These are phyloP conservation scores for Sporodiniella umbellata DNA, from an alignment of 371 early-diverging fungal genomes.

Conservation along the genomic window DNA sequence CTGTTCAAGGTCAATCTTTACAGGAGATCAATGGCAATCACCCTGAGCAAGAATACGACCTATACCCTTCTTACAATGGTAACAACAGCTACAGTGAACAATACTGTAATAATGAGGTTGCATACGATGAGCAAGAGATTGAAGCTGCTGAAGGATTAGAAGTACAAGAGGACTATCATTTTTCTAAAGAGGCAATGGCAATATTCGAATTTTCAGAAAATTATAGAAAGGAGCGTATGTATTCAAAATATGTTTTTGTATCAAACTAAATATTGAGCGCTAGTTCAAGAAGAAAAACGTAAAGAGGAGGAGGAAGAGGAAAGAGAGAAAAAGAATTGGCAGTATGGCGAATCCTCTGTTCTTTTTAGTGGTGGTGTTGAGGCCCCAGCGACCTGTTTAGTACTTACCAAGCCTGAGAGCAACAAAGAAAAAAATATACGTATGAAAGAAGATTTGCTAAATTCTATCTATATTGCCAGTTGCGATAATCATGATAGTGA, in stretches of 20 bases:
- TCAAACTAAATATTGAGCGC: background rate
- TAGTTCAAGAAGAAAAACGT: constrained; percentile 6
- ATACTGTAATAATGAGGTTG: too few species aligned
- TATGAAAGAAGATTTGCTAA: constrained; percentile 27
- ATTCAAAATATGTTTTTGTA: background rate
- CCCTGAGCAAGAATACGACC: background rate
- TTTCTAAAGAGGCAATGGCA: constrained; percentile 35
- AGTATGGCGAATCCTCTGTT: constrained; percentile 24
- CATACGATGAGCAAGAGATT: too few species aligned
- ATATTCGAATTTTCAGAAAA: constrained; percentile 42
- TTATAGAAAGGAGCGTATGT: constrained; percentile 26
- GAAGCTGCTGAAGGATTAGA: background rate
- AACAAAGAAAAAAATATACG: constrained; percentile 1
- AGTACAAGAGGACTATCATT: constrained; percentile 4
- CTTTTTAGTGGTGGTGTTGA: constrained; percentile 21
- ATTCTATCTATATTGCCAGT: constrained; percentile 21
- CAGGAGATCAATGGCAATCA: background rate
- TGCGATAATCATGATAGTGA: constrained; percentile 13
- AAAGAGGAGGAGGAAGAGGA: constrained; percentile 11
- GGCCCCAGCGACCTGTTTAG: constrained; percentile 26
- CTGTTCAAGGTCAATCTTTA: background rate
- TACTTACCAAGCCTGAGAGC: constrained; percentile 10
- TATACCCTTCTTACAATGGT: background rate
- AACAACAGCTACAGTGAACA: constrained; percentile 3
- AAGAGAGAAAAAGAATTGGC: constrained; percentile 21